phyloP scores from a whole-genome alignment of 2,329 filamentous ascomycete species.

The Botrytis fragariae region DNA sequence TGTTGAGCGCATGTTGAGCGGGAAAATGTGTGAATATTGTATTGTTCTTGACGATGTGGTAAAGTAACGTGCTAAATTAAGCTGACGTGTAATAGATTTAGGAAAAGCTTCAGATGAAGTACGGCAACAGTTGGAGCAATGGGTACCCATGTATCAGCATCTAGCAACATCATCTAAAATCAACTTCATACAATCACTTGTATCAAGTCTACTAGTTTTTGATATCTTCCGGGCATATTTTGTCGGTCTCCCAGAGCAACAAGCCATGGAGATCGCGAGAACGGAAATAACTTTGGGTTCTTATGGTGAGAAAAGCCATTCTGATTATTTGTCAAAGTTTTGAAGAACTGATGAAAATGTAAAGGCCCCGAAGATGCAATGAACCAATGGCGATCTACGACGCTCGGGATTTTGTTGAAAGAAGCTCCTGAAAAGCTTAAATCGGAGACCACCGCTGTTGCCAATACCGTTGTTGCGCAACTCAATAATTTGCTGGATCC shows the following conservation, averaged over 20 bases:
- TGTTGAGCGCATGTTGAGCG: background rate
- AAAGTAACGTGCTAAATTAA: background rate
- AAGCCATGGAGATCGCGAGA: slow-evolving; percentile 48
- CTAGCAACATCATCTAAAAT: slow-evolving; percentile 56
- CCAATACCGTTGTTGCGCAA: slow-evolving; percentile 46
- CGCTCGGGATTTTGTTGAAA: slow-evolving; percentile 57
- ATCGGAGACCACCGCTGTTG: slow-evolving; percentile 45
- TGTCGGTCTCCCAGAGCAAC: slow-evolving; percentile 57
- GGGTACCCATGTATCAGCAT: slow-evolving; percentile 59
- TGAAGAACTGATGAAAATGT: slow-evolving; percentile 26
- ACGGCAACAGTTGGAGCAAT: slow-evolving; percentile 44
- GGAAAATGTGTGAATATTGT: background rate
- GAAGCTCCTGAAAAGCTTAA: slow-evolving; percentile 49
- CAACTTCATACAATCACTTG: slow-evolving; percentile 60
- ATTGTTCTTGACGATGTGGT: background rate
- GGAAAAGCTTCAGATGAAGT: slow-evolving; percentile 44
- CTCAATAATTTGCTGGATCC: slow-evolving; percentile 51
- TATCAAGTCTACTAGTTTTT: slow-evolving; percentile 59
- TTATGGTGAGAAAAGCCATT: slow-evolving; percentile 29
- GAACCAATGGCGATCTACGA: slow-evolving; percentile 67
- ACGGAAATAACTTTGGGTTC: slow-evolving; percentile 30
- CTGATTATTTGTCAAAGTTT: background rate
- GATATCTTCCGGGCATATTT: slow-evolving; percentile 62
- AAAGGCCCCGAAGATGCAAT: slow-evolving; percentile 50
- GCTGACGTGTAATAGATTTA: slow-evolving; percentile 42